Base-by-base conservation (phyloP, 2,329 filamentous ascomycete genomes). In the Stemphylium beticola region DNA sequence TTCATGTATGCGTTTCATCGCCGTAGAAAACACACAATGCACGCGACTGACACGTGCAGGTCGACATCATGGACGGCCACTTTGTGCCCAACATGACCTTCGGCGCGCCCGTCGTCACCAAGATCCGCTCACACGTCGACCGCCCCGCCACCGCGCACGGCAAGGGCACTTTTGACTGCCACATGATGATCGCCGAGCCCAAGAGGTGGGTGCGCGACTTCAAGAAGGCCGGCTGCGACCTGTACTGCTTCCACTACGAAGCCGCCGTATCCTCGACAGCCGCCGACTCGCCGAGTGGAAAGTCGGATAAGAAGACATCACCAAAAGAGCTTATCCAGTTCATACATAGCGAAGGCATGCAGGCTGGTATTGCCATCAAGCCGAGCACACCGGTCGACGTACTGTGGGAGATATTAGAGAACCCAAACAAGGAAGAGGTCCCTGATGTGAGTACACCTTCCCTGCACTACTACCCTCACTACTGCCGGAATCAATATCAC, bases 201-300 rank as follows among this genome's bases (percentile, higher is more conserved):
- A 96, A 98, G 83, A 93, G 92, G 83, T 99, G 95, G 95, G 93
- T 97, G 68, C 91, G 90, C 73, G 91, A 96, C 59, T 98, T 99
- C 82, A 87, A 95, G 76, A 87, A 90, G 48, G 95, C 92, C 56
- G 95, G 95, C 49, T 97, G 93, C 78, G 92, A 99, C 77, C 84
- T 99, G n/a, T 99, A 99, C 82, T 98, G 95, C 83, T 99, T 99
- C 83, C 95, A 99, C 82, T 98, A 98, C 78, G 95, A 99, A 80
- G 95, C 95, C 22, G 95, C 95, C 61, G 85, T 95, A 43, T 78
- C 81, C 64, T 96, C 91, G 45, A 91, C 90, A 38, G 92, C 90
- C 32, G 92, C 93, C 68, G 91, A 93, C 72, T 86, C 83, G 49
- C 93, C 93, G 42, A 86, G 89, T 66, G 84, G 83, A 51, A 83